Percentiles rank a stretch among this genome's conserved stretches.
Conservation (phyloP, 179 eudicot species). For the Spergularia azorica region DNA sequence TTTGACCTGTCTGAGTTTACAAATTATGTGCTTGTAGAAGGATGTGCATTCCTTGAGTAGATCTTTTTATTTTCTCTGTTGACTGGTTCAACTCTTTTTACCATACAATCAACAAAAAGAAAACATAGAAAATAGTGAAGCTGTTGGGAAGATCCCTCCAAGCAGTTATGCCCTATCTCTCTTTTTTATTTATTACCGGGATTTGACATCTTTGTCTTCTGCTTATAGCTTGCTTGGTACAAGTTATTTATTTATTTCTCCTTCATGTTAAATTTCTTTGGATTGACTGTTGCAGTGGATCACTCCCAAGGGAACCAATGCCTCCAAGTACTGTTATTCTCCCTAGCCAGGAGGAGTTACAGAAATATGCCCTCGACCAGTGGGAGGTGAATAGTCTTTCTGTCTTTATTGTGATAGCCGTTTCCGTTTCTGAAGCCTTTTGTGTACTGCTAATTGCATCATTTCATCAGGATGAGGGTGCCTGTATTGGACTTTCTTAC, state of each 20-base stretch:
- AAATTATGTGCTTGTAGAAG: background rate
- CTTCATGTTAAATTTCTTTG: slow-evolving; percentile 15
- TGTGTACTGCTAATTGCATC: background rate
- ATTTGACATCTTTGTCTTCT: too few relatives aligned
- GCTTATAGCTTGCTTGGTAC: too few relatives aligned
- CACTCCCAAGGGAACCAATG: slow-evolving; percentile 88
- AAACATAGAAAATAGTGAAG: background rate
- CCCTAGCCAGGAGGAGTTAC: slow-evolving; percentile 81
- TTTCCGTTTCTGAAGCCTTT: slow-evolving; percentile 6
- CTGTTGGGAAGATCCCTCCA: background rate
- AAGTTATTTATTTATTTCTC: background rate
- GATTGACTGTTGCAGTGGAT: slow-evolving; percentile 60
- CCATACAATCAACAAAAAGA: background rate
- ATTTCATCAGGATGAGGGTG: background rate
- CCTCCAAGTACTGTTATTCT: slow-evolving; percentile 65
- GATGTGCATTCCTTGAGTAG: background rate
- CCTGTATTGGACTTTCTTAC: slow-evolving; percentile 13
- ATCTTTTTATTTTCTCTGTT: background rate
- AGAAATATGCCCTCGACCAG: slow-evolving; percentile 73
- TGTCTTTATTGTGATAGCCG: slow-evolving; percentile 7
- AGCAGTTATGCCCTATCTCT: too few relatives aligned
- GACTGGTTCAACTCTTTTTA: background rate
- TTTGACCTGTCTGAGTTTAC: too few relatives aligned
- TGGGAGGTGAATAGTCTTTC: slow-evolving; percentile 74
- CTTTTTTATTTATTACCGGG: too few relatives aligned